phyloP scores from a whole-genome alignment of 768 basidiomycete species.

The Russula foetens region DNA sequence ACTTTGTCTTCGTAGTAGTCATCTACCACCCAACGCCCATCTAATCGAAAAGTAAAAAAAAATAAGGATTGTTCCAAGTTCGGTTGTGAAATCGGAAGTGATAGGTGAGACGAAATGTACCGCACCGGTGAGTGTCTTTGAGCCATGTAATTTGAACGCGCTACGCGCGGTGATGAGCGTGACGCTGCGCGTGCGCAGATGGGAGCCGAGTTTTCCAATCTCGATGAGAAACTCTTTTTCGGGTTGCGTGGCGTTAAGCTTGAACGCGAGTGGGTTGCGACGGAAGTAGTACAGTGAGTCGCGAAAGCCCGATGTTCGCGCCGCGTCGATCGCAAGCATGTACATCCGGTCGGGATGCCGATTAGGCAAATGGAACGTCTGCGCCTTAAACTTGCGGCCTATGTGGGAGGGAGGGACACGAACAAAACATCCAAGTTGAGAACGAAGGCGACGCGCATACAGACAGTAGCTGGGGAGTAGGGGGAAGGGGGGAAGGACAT shows the following conservation, averaged over 20 bases:
- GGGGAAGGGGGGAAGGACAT: neutral
- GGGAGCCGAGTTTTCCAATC: conserved; percentile 79
- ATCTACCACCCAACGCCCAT: conserved; percentile 87
- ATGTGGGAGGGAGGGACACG: neutral
- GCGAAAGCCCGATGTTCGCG: conserved; percentile 89
- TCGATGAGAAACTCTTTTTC: conserved; percentile 93
- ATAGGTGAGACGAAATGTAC: conserved; percentile 22
- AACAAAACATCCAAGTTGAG: conserved; percentile 1
- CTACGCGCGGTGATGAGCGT: conserved; percentile 90
- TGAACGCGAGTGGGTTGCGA: conserved; percentile 81
- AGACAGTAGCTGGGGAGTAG: neutral
- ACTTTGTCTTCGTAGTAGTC: conserved; percentile 93
- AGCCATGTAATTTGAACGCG: conserved; percentile 89
- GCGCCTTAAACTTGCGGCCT: conserved; percentile 86
- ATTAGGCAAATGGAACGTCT: conserved; percentile 80
- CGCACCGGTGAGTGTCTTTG: conserved; percentile 81
- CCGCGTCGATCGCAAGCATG: conserved; percentile 97
- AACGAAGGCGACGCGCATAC: neutral
- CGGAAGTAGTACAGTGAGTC: conserved; percentile 99
- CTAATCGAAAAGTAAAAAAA: conserved; percentile 31
- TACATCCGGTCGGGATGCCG: conserved; percentile 81
- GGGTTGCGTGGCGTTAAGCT: conserved; percentile 78
- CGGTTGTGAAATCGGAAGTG: neutral
- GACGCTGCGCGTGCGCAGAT: conserved; percentile 84
- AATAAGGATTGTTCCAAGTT: neutral